Base-by-base conservation (phyloP, 2,329 filamentous ascomycete genomes). In the Myriangium duriaei region DNA sequence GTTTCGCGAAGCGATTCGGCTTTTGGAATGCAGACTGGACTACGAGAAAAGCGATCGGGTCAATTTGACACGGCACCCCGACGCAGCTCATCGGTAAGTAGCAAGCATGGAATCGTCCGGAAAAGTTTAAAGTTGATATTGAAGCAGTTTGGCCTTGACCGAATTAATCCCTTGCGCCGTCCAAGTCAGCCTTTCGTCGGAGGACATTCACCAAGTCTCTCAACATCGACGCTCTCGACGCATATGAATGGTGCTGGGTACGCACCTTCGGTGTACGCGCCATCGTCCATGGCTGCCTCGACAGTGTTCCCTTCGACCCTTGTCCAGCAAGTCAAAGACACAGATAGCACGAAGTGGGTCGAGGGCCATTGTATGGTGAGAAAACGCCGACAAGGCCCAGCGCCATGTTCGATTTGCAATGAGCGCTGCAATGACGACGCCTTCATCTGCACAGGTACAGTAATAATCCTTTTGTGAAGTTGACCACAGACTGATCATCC, bases 41-140 rank as follows among this genome's bases (percentile, higher is more conserved):
- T 98, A 41, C 77, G 86, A 19, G 91, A 96, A 61, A 98, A 96
- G 65, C 76, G 88, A 36, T 96, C 91, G 3, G 87, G 83, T 1
- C 85, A 95, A 56, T 94, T 96, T 49, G 82, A 91, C 51, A 75
- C 80, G 40, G 61, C 67, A 47, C 81, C 81, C n/a, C 75, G 87
- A 42, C 76, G 88, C 47, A 95, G 87, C 63, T 93, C 87, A n/a
- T 93, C 87, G 46, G 63, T 66, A 30, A 39, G 36, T 30, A 39
- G 24, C 21, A 26, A 13, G 56, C 50, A 53, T 49, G 49, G 48
- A 41, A 48, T 52, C 47, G 47, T 52, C 15, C 32, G 32, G 11
- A 43, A 48, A 49, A 33, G 42, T 45, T 40, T 45, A 44, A 29
- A 45, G 48, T 30, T 39, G 14, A 39, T 33, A 14, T 45, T 49